These are phyloP conservation scores for Hypomyces rosellus DNA, from an alignment of 2,329 filamentous ascomycete genomes.

Conservation along the genomic window DNA sequence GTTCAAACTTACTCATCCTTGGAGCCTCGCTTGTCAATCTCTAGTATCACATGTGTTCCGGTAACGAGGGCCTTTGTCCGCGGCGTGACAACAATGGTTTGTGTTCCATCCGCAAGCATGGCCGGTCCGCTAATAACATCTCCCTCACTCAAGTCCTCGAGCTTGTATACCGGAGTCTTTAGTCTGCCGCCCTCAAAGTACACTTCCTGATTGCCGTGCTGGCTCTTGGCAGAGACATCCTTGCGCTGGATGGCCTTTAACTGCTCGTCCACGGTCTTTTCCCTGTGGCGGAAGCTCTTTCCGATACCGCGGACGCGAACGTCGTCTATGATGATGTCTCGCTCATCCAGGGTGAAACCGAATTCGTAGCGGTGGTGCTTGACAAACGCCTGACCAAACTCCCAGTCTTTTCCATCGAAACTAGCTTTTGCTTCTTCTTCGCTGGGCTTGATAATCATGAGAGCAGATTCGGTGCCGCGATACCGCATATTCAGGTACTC, in stretches of 20 bases:
- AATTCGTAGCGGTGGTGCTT: conserved; percentile 89
- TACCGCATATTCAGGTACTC: conserved; percentile 95
- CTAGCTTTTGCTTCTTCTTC: conserved; percentile 53
- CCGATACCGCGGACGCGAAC: conserved; percentile 83
- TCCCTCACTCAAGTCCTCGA: conserved; percentile 66
- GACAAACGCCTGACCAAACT: conserved; percentile 77
- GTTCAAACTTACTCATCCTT: conserved; percentile 25
- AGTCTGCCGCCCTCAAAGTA: conserved; percentile 79
- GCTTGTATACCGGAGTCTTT: conserved; percentile 76
- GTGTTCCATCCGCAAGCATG: conserved; percentile 79
- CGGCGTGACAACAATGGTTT: conserved; percentile 87
- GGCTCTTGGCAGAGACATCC: conserved; percentile 51
- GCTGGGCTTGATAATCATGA: conserved; percentile 78
- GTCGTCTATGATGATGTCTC: conserved; percentile 86
- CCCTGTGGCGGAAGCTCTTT: conserved; percentile 73
- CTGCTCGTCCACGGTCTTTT: conserved; percentile 80
- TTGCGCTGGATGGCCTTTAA: conserved; percentile 61
- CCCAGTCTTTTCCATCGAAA: conserved; percentile 65
- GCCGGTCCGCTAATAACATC: conserved; percentile 73
- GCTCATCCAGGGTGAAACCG: conserved; percentile 76
- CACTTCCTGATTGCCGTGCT: conserved; percentile 61
- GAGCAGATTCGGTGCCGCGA: conserved; percentile 79
- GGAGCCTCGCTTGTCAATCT: conserved; percentile 56
- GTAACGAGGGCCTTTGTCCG: conserved; percentile 70
- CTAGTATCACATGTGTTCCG: conserved; percentile 83